phyloP scores from a whole-genome alignment of 805 yeast species.

The Hanseniaspora clermontiae region DNA sequence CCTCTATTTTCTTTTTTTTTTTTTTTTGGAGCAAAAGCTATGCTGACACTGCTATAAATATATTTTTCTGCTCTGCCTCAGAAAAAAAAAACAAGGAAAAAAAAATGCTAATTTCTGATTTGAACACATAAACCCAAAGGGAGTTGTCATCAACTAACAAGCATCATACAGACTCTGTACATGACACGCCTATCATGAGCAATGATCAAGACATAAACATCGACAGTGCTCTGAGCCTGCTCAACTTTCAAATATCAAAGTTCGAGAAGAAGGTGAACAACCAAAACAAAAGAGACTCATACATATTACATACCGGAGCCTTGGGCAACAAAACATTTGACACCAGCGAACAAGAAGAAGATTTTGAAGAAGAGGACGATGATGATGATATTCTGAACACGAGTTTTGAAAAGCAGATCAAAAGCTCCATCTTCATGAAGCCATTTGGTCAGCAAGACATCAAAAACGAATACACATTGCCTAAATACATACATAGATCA shows the following conservation, averaged over 20 bases:
- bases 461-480: not conserved
- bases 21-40: too few relatives aligned
- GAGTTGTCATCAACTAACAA: not conserved
- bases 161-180: not conserved
- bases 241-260: constrained; percentile 4
- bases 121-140: not conserved
- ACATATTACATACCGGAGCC: not conserved
- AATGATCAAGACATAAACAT: constrained; percentile 3
- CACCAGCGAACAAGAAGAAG: not conserved
- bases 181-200: not conserved
- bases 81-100: not conserved
- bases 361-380: not conserved
- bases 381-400: not conserved
- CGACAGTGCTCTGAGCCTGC: constrained; percentile 1
- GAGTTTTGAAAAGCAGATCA: not conserved
- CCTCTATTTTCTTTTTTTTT: too few relatives aligned
- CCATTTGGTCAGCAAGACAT: not conserved
- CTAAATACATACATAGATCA: not conserved
- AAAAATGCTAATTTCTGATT: not conserved
- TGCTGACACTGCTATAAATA: not conserved
- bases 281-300: not conserved
- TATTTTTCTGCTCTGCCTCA: not conserved
- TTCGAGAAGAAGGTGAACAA: constrained; percentile 1
- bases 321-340: not conserved
- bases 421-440: not conserved